Evolutionary conservation across 257 asterid species (phyloP).

Genomic region (Jacaranda mimosifolia): DNA sequence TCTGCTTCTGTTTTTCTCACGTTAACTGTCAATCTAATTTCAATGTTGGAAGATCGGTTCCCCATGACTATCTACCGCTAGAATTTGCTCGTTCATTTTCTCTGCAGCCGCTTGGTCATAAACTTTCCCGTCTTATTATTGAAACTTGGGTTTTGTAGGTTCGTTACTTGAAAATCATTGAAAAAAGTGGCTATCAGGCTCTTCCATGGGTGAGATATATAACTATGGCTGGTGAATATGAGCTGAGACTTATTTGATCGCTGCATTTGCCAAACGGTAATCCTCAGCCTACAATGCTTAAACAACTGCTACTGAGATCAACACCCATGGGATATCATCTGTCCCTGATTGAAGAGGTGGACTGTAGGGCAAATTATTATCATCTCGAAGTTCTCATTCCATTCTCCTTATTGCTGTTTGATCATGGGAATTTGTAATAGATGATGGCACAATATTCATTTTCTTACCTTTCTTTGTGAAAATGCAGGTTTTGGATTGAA

Average conservation of each 20-base stretch:
- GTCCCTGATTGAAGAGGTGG: slow-evolving; percentile 29
- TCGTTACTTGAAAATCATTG: slow-evolving; percentile 87
- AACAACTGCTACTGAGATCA: slow-evolving; percentile 9
- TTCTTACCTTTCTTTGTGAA: slow-evolving; percentile 9
- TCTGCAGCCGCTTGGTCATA: not conserved
- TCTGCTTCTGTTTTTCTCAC: too few relatives aligned
- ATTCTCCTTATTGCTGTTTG: slow-evolving; percentile 36
- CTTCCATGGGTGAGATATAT: slow-evolving; percentile 94
- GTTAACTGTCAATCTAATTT: not conserved
- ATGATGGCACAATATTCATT: slow-evolving; percentile 32
- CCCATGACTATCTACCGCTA: not conserved
- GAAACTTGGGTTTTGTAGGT: slow-evolving; percentile 51
- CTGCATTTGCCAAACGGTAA: not conserved
- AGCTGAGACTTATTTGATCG: slow-evolving; percentile 72
- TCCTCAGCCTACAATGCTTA: slow-evolving; percentile 1
- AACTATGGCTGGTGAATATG: slow-evolving; percentile 94
- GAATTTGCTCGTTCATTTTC: slow-evolving; percentile 2
- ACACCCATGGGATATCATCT: slow-evolving; percentile 6
- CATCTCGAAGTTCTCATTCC: slow-evolving; percentile 2
- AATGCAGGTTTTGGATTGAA: slow-evolving; percentile 35
- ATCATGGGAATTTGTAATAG: slow-evolving; percentile 42
- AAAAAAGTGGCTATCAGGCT: slow-evolving; percentile 91
- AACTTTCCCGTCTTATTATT: not conserved
- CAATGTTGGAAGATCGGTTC: not conserved
- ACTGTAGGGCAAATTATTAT: slow-evolving; percentile 19